These are phyloP conservation scores for Thamnidium elegans DNA, from an alignment of 192 early-diverging fungal genomes.

Conservation along the genomic window DNA sequence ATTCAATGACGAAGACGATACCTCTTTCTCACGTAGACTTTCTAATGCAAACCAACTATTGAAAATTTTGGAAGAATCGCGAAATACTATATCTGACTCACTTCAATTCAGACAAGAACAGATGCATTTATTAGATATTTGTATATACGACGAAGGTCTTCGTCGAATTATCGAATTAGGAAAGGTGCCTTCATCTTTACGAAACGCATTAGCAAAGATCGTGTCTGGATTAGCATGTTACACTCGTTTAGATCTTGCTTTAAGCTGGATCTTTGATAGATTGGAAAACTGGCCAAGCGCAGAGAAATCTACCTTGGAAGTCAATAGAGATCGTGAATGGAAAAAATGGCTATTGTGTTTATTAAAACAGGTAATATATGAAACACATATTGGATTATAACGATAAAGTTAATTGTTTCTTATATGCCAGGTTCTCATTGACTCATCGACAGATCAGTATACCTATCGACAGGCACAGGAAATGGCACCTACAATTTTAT, in stretches of 20 bases:
- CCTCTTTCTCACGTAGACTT: neutral
- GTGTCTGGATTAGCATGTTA: constrained; percentile 16
- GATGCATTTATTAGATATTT: constrained; percentile 5
- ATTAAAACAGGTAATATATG: constrained; percentile 10
- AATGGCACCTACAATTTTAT: constrained; percentile 19
- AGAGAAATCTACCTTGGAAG: neutral
- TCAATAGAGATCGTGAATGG: constrained; percentile 17
- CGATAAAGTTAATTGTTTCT: neutral
- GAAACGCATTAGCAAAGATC: constrained; percentile 7
- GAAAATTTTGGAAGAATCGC: constrained; percentile 7
- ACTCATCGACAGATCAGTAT: neutral
- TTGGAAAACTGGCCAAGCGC: neutral
- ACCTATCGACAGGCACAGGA: constrained; percentile 5
- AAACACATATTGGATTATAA: neutral
- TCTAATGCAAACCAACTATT: constrained; percentile 2
- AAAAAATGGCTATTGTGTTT: constrained; percentile 20
- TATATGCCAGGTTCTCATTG: constrained; percentile 5
- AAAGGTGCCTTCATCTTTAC: constrained; percentile 12
- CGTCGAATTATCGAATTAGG: neutral
- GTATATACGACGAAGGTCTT: constrained; percentile 7
- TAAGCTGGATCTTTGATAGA: constrained; percentile 21
- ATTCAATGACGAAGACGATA: constrained; percentile 16
- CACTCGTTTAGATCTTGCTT: constrained; percentile 14
- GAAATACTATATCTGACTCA: constrained; percentile 2
- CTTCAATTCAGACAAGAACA: constrained; percentile 10